Conservation (phyloP, 2,329 filamentous ascomycete species). For the Mycosphaerella arachidis region DNA sequence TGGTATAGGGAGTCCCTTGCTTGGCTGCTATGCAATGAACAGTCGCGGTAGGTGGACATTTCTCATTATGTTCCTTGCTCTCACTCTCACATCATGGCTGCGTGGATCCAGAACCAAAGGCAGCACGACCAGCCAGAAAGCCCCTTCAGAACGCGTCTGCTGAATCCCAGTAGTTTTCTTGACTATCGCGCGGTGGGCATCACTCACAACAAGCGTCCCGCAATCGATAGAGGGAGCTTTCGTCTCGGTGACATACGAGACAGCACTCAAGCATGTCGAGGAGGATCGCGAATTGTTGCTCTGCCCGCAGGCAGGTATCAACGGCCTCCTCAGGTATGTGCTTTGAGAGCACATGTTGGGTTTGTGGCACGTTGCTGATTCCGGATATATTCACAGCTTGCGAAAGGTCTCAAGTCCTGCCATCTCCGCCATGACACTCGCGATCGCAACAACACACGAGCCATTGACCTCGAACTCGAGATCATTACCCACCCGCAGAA, state of each 20-base stretch:
- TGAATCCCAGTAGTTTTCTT: background rate
- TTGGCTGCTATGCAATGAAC: background rate
- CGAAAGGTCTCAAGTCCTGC: conserved; percentile 8
- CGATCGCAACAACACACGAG: conserved; percentile 1
- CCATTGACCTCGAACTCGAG: conserved; percentile 5
- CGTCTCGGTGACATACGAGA: background rate
- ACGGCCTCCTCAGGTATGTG: conserved; percentile 1
- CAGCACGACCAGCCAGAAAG: background rate
- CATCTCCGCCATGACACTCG: conserved; percentile 2
- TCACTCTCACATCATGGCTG: background rate
- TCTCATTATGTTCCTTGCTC: background rate
- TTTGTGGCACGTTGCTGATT: background rate
- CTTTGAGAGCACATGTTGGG: background rate
- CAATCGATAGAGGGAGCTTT: background rate
- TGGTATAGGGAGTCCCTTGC: background rate
- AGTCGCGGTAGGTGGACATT: background rate
- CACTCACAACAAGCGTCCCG: background rate
- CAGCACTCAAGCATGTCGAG: background rate
- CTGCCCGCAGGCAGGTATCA: conserved; percentile 1
- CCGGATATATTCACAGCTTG: background rate
- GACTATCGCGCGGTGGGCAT: background rate
- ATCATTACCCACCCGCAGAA: conserved; percentile 7
- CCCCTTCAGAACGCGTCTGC: background rate
- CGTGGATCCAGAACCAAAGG: background rate
- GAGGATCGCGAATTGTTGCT: conserved; percentile 5